Conservation (phyloP, 352 stramenopile species). For the Lagenidium sp. region DNA sequence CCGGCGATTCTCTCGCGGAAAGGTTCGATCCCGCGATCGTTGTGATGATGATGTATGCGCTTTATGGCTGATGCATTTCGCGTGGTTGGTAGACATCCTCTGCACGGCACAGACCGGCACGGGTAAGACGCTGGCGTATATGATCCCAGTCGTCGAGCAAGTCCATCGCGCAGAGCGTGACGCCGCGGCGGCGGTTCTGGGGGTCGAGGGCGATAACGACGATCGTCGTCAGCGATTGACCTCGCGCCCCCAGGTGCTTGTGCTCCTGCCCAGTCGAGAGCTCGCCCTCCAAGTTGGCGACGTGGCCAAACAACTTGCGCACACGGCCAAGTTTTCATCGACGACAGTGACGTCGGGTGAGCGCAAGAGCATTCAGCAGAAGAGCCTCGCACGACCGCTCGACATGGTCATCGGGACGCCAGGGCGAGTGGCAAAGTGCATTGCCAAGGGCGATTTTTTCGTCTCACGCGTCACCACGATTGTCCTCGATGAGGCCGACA, state of each 20-base stretch:
- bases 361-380: constrained; percentile 30
- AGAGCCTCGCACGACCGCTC: constrained; percentile 29
- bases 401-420: constrained; percentile 71
- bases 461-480: constrained; percentile 64
- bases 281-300: constrained; percentile 53
- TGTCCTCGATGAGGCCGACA: constrained; percentile 76
- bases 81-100: constrained; percentile 11
- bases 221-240: not conserved
- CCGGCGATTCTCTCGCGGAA: constrained; percentile 16
- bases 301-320: constrained; percentile 56
- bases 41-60: not conserved
- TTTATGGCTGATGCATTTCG: constrained; percentile 1
- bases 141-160: constrained; percentile 19
- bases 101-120: constrained; percentile 25
- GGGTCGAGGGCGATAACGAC: too few species aligned
- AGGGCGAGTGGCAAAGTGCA: constrained; percentile 60
- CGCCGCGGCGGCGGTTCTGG: not conserved
- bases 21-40: not conserved
- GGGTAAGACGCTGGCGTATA: constrained; percentile 26
- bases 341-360: constrained; percentile 39
- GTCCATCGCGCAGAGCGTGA: constrained; percentile 12
- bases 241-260: constrained; percentile 10
- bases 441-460: constrained; percentile 60
- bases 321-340: constrained; percentile 62
- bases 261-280: constrained; percentile 60